Evolutionary conservation across 257 asterid species (phyloP), one percentile per base, ranked within the genome.

Genomic region (Fraxinus quadrangulata): DNA sequence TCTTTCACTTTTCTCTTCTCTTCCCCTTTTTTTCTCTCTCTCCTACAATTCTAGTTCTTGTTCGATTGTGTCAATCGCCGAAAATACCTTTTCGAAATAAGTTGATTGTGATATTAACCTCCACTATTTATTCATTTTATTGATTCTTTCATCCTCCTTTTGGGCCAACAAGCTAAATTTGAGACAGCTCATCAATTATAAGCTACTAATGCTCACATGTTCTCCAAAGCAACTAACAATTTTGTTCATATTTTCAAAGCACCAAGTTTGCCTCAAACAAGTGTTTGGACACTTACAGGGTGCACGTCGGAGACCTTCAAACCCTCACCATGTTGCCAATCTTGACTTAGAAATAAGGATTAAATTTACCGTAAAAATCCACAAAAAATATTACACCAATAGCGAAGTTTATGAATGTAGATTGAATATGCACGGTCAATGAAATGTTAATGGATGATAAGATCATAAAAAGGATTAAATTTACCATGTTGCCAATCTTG

Each of bases 311-410:
- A 66, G 67, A 77, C 26, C 42, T 66, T 77, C 66, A 74, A 63
- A 23, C 16, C 76, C 77, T 77, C 70, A 59, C 14, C 9, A 70
- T 9, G 67, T 33, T 59, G 72, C 63, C 81, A 67, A 51, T 59
- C 45, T 37, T 54, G 45, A n/a, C 49, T 42, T 42, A 2, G 34
- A 51, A 77, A n/a, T 45, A 21, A 71, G 5, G 28, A 75, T 37
- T 40, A 40, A 40, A 40, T 40, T 70, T 23, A 4, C 40, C 17
- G 21, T 34, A 34, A 76, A 40, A 70, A 34, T 17, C 9, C 36
- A 42, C 16, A 42, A 11, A 42, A 42, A 42, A 11, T 42, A 42
- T 42, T 42, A 42, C 49, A 42, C 36, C 39, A n/a, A 17, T 42
- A 66, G 78, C 12, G 10, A 31, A 24, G 5, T 72, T 67, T 33